These are phyloP conservation scores for Parachaetomium inaequale DNA, from an alignment of 495 filamentous ascomycete genomes.

Conservation along the genomic window DNA sequence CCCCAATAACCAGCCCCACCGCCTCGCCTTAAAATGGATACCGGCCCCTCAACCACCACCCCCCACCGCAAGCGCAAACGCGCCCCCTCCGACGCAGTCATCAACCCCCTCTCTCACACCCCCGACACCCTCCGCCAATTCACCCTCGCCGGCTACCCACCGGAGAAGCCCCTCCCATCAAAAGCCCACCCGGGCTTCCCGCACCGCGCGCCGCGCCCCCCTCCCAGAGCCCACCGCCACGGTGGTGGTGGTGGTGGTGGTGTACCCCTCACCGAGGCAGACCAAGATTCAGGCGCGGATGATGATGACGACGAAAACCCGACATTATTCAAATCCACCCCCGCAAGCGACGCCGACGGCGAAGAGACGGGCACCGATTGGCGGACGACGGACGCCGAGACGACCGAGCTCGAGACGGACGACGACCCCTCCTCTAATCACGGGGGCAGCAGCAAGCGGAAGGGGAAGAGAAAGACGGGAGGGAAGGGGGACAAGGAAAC, in stretches of 20 bases:
- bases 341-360: neutral
- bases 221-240: neutral
- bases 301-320: neutral
- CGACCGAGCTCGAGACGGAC: conserved; percentile 2
- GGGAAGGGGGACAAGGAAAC: neutral
- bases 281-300: too few species aligned
- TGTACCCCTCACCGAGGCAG: too few species aligned
- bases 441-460: neutral
- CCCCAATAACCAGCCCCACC: neutral
- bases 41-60: neutral
- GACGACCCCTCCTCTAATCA: neutral
- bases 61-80: conserved; percentile 28
- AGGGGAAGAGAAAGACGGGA: neutral
- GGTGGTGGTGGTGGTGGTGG: too few species aligned
- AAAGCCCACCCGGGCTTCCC: conserved; percentile 38
- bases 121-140: conserved; percentile 42
- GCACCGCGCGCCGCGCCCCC: conserved; percentile 33
- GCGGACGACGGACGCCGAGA: neutral
- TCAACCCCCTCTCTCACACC: conserved; percentile 47
- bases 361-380: neutral
- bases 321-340: neutral
- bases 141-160: conserved; percentile 36
- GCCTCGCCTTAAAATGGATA: neutral
- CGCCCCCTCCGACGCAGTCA: conserved; percentile 33
- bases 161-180: conserved; percentile 37